Evolutionary conservation across 192 early-diverging fungal genomes (phyloP).

Genomic region (Coemansia sp.): DNA sequence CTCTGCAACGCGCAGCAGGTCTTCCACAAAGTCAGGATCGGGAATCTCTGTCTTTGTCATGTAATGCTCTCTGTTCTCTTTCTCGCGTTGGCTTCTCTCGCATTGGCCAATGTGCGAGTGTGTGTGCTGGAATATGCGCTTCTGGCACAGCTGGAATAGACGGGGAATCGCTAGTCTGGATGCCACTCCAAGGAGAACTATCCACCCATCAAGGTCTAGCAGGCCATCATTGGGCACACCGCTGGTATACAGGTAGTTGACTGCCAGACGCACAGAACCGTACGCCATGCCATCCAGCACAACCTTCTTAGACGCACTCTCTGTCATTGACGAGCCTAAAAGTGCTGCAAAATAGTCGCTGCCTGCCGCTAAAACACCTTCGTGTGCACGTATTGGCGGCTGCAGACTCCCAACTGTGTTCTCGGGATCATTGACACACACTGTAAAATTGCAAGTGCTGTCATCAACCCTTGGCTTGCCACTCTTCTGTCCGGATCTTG

Average conservation of each 20-base stretch:
- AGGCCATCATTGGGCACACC: constrained; percentile 13
- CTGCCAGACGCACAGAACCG: constrained; percentile 39
- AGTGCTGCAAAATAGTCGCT: constrained; percentile 54
- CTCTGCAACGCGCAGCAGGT: constrained; percentile 21
- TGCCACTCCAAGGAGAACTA: constrained; percentile 29
- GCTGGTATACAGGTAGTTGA: constrained; percentile 41
- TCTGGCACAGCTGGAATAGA: constrained; percentile 43
- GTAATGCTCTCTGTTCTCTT: background rate
- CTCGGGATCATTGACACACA: constrained; percentile 33
- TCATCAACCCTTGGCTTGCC: constrained; percentile 26
- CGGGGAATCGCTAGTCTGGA: constrained; percentile 41
- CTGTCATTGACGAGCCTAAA: constrained; percentile 41
- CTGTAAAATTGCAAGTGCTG: constrained; percentile 31
- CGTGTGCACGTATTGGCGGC: constrained; percentile 44
- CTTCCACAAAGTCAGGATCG: constrained; percentile 16
- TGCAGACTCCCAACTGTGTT: constrained; percentile 47
- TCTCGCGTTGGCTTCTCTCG: background rate
- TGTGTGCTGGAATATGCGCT: constrained; percentile 20
- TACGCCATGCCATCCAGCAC: constrained; percentile 45
- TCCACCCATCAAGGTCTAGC: constrained; percentile 34
- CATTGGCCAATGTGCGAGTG: background rate
- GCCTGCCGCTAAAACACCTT: constrained; percentile 35
- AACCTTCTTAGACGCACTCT: constrained; percentile 30
- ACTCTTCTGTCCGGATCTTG: background rate
- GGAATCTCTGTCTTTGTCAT: constrained; percentile 16